A percentile compares a stretch with the other conserved stretches of the same genome.
These are phyloP conservation scores for Paraphaeosphaeria sporulosa DNA, from an alignment of 2,329 filamentous ascomycete species.

Conservation along the genomic window DNA sequence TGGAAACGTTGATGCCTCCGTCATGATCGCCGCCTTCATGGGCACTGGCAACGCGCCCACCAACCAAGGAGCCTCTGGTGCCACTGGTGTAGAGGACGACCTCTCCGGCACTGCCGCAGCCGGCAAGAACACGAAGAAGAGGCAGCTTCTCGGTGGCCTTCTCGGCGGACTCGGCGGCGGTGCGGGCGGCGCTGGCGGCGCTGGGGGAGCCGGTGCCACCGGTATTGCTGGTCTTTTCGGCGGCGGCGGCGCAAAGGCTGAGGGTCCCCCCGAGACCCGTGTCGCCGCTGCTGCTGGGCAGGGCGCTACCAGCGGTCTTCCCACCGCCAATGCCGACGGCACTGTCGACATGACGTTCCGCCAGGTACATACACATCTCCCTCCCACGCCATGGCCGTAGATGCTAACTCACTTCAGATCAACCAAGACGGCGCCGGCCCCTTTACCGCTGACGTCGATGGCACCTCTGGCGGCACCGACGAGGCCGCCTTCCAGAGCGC, in stretches of 20 bases:
- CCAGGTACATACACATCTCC: slow-evolving; percentile 48
- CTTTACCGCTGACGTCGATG: slow-evolving; percentile 67
- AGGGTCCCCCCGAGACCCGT: slow-evolving; percentile 59
- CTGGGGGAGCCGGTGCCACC: slow-evolving; percentile 29
- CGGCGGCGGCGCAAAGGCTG: slow-evolving; percentile 57
- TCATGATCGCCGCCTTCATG: slow-evolving; percentile 70
- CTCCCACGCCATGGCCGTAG: neutral
- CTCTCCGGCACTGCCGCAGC: slow-evolving; percentile 23
- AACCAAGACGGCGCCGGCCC: slow-evolving; percentile 76
- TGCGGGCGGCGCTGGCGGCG: slow-evolving; percentile 18
- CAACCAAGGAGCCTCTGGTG: slow-evolving; percentile 40
- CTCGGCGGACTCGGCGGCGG: slow-evolving; percentile 36
- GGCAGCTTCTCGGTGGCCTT: slow-evolving; percentile 44
- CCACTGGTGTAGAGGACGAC: slow-evolving; percentile 45
- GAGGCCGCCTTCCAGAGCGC: slow-evolving; percentile 66
- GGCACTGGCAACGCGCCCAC: slow-evolving; percentile 35
- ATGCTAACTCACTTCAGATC: slow-evolving; percentile 46
- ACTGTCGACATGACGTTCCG: slow-evolving; percentile 70
- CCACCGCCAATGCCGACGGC: slow-evolving; percentile 68
- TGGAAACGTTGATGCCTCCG: slow-evolving; percentile 66
- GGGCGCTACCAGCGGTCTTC: slow-evolving; percentile 63
- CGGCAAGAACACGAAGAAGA: slow-evolving; percentile 27
- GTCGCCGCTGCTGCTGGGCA: slow-evolving; percentile 64
- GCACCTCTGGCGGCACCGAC: slow-evolving; percentile 70
- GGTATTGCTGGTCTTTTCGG: slow-evolving; percentile 42